These are phyloP conservation scores for Simplicillium sp. DNA, from an alignment of 2,329 filamentous ascomycete genomes.

Conservation along the genomic window DNA sequence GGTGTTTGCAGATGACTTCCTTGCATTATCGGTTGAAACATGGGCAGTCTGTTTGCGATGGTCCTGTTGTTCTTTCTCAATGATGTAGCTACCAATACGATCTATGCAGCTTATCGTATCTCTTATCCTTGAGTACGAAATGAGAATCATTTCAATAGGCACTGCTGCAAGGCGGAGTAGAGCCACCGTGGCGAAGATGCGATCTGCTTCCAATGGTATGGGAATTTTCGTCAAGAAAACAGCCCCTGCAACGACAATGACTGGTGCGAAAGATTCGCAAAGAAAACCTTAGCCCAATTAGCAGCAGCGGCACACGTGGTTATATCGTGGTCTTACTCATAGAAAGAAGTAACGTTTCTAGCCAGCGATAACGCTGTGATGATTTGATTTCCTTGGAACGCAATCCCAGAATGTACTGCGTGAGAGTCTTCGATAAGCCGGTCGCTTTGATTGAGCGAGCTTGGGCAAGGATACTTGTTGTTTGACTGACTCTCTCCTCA, in stretches of 20 bases:
- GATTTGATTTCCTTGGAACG: background rate
- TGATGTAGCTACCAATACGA: too few relatives aligned
- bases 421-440: background rate
- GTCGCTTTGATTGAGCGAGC: background rate
- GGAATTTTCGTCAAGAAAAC: conserved; percentile 1
- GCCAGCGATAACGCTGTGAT: background rate
- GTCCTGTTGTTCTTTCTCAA: too few relatives aligned
- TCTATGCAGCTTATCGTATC: too few relatives aligned
- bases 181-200: background rate
- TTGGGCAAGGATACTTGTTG: conserved; percentile 3
- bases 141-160: background rate
- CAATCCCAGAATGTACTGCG: background rate
- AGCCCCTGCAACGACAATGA: conserved; percentile 1
- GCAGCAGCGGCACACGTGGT: background rate
- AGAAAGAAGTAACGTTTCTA: background rate
- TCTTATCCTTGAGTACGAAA: too few relatives aligned
- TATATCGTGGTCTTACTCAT: background rate
- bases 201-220: background rate
- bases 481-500: conserved; percentile 1
- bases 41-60: too few relatives aligned
- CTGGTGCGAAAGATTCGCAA: background rate
- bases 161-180: background rate
- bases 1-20: too few relatives aligned
- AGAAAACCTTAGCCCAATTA: background rate
- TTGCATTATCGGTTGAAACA: too few relatives aligned